A percentile compares a stretch with the other conserved stretches of the same genome.
Evolutionary conservation across 2,329 filamentous ascomycete species (phyloP).

Genomic region (Colletotrichum theobromicola): DNA sequence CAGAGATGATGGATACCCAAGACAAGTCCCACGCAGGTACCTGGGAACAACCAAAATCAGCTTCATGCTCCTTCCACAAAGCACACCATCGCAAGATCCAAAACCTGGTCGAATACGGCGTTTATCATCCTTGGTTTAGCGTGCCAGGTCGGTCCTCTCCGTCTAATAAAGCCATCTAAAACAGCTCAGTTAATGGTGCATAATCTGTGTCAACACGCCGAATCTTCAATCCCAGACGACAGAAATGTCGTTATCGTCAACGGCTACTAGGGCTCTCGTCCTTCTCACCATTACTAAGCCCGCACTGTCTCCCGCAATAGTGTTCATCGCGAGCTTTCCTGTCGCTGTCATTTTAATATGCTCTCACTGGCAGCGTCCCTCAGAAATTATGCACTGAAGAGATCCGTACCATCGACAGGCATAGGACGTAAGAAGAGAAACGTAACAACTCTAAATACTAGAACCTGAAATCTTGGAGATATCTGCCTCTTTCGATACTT

Average conservation of each 20-base stretch:
- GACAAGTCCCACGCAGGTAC: neutral
- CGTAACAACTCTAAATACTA: neutral
- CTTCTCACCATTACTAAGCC: no score
- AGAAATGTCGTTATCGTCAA: no score
- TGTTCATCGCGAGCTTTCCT: neutral
- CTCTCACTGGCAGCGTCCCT: no score
- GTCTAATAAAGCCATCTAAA: neutral
- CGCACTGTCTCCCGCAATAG: no score
- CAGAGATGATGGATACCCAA: neutral
- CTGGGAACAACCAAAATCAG: neutral
- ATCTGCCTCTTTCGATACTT: neutral
- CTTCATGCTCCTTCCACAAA: neutral
- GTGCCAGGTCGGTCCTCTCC: no score
- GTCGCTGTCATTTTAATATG: neutral
- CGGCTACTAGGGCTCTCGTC: no score
- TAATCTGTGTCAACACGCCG: accelerated
- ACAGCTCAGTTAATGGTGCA: accelerated
- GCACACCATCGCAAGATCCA: no score
- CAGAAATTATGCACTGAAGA: neutral
- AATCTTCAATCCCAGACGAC: accelerated
- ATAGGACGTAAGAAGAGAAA: neutral
- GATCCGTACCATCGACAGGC: neutral
- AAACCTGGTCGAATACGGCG: no score
- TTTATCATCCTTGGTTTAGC: no score
- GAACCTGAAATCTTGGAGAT: neutral